A percentile compares a stretch with the other conserved stretches of the same genome.
Conservation (phyloP, 352 stramenopile species). For the Peronospora destructor region DNA sequence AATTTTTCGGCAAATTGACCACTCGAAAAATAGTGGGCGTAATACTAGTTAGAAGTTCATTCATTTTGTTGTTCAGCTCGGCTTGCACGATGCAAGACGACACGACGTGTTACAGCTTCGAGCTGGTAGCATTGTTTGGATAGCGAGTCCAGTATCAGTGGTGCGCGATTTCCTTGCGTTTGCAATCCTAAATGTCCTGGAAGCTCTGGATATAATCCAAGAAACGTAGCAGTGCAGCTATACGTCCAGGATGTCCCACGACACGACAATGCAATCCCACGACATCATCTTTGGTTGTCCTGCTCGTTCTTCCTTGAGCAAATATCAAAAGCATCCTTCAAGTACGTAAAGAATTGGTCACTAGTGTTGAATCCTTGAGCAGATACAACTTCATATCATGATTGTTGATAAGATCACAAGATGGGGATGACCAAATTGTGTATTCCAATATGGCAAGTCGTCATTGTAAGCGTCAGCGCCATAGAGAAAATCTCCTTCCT, state of each 20-base stretch:
- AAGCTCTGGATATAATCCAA: conserved; percentile 89
- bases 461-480: conserved; percentile 94
- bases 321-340: conserved; percentile 88
- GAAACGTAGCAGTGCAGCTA: conserved; percentile 88
- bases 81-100: neutral
- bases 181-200: conserved; percentile 91
- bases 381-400: conserved; percentile 94
- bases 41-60: conserved; percentile 31
- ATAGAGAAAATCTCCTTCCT: conserved; percentile 93
- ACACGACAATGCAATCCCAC: conserved; percentile 91
- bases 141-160: conserved; percentile 92
- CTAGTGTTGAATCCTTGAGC: conserved; percentile 88
- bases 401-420: conserved; percentile 96
- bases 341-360: conserved; percentile 90
- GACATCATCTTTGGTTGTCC: conserved; percentile 94
- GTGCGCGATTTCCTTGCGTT: conserved; percentile 89
- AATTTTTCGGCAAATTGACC: conserved; percentile 15
- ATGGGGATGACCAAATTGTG: conserved; percentile 83
- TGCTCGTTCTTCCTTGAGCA: conserved; percentile 83
- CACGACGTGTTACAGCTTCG: conserved; percentile 38
- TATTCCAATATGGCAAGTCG: conserved; percentile 93
- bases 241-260: conserved; percentile 85
- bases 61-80: neutral
- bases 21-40: conserved; percentile 16
- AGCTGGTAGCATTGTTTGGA: conserved; percentile 23